Base-by-base conservation (phyloP, 2,329 filamentous ascomycete species). In the Calcarisporium arbuscula region DNA sequence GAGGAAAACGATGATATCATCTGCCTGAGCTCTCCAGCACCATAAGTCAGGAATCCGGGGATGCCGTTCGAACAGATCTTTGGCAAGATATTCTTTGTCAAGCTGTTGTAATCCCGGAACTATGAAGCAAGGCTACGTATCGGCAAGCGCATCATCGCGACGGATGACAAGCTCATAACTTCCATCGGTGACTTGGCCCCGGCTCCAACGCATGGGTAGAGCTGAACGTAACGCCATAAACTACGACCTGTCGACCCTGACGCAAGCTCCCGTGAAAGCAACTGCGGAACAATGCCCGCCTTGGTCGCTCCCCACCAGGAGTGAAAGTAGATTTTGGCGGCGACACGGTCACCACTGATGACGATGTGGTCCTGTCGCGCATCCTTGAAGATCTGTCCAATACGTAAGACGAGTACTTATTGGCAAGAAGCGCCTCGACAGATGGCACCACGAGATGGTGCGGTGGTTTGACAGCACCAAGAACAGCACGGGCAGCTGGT, bases 1-100 rank as follows among this genome's bases (percentile, higher is more conserved):
- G 16, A 37, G 23, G 16, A 37, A 32, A 10, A 37, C 35, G 18
- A 37, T 37, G 16, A 37, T 37, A 26, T 37, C 35, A 16, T 37
- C 35, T 8, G 35, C 22, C 17, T 30, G 29, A 28, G 35, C 29
- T n/a, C 15, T n/a, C 29, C 35, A 37, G 14, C 21, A 26, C 34
- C 34, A 36, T 8, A 19, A 10, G 28, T 36, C 28, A 11, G 28
- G 21, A 11, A 31, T 11, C 5, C n/a, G n/a, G n/a, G n/a, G n/a
- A n/a, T n/a, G n/a, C n/a, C n/a, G n/a, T 6, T 19, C 5, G 34
- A 29, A 26, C 30, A 26, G 15, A 26, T 35, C 33, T 15, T 27
- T 17, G 5, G 33, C 23, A 14, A 25, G 33, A 15, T 35, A 35
- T 30, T 35, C 33, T 14, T 21, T 30, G 6, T 28, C 26, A n/a